A percentile compares a stretch with the other conserved stretches of the same genome.
phyloP scores from a whole-genome alignment of 306 rosid species.

The Macrotyloma uniflorum region DNA sequence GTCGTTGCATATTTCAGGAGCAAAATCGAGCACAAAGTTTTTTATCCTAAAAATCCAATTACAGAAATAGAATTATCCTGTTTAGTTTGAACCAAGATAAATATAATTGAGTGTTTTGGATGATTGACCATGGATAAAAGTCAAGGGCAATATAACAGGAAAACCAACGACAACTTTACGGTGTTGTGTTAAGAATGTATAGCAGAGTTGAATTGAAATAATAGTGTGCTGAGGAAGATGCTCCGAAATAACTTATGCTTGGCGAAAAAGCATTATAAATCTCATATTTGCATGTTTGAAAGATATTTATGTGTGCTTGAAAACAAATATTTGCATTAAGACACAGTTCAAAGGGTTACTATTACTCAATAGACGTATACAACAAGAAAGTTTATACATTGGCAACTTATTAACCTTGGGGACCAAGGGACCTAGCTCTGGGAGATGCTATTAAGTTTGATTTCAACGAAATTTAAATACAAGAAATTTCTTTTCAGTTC shows the following conservation, averaged over 20 bases:
- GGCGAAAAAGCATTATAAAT: not conserved
- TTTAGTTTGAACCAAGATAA: not conserved
- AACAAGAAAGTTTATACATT: not conserved
- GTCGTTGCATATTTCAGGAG: not conserved
- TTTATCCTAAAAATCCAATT: not conserved
- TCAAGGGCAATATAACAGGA: not conserved
- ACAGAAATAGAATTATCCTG: not conserved
- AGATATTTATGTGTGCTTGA: not conserved
- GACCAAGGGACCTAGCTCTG: not conserved
- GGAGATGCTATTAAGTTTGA: not conserved
- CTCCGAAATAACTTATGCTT: not conserved
- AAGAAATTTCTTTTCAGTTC: too few relatives aligned
- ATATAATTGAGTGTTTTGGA: not conserved
- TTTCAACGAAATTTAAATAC: not conserved
- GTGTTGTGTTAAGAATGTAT: constrained; percentile 1
- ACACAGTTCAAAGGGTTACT: not conserved
- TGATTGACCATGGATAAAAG: not conserved
- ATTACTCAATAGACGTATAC: not conserved
- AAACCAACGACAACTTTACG: not conserved
- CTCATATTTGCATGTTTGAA: not conserved
- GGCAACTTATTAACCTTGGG: not conserved
- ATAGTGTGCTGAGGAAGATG: not conserved
- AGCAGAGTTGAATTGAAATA: not conserved
- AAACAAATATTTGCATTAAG: not conserved
- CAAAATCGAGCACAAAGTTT: not conserved